Conservation (phyloP, 2,329 filamentous ascomycete genomes). For the Botrytis fragariae region DNA sequence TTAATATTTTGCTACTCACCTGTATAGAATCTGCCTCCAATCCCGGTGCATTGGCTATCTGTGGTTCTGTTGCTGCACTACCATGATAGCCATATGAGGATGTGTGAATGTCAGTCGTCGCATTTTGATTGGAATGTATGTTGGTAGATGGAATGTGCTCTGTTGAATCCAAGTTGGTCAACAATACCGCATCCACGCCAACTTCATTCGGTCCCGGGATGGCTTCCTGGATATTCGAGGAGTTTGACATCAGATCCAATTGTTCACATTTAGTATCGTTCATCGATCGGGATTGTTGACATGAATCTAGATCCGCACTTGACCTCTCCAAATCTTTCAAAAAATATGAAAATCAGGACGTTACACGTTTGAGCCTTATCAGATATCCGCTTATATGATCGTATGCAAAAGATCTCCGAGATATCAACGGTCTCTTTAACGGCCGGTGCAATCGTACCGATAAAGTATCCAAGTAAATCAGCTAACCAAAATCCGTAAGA, state of each 20-base stretch:
- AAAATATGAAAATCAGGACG: background rate
- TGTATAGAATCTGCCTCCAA: constrained; percentile 1
- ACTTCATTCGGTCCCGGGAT: background rate
- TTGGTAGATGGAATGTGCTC: background rate
- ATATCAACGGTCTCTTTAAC: background rate
- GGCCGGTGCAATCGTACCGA: background rate
- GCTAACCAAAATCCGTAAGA: background rate
- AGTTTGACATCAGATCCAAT: background rate
- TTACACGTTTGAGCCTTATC: background rate
- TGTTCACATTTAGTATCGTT: background rate
- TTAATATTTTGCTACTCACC: background rate
- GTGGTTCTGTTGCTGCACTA: background rate
- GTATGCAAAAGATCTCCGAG: background rate
- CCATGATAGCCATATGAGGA: background rate
- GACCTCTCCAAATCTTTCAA: background rate
- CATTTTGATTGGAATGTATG: background rate
- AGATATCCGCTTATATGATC: background rate
- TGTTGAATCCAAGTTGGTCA: background rate
- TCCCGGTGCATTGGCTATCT: background rate
- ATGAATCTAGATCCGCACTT: background rate
- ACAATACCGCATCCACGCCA: background rate
- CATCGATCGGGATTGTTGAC: background rate
- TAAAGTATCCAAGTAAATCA: background rate
- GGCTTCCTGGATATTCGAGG: background rate
- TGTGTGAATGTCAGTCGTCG: background rate